Conservation (phyloP, 495 filamentous ascomycete species). For the Neurospora sp. region DNA sequence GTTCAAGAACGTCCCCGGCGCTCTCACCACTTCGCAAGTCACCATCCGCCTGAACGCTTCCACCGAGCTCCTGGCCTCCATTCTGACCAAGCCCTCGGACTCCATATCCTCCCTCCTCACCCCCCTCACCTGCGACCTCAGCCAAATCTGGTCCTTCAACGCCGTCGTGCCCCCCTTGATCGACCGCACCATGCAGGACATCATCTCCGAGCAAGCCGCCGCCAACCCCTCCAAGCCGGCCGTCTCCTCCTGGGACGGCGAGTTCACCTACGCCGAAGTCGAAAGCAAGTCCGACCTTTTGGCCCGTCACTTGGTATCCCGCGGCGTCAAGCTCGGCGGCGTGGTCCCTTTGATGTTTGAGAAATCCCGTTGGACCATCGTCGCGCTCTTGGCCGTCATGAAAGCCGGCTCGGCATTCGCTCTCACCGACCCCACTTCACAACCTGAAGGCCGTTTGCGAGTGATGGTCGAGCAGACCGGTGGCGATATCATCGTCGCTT, state of each 20-base stretch:
- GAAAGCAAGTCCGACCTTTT: conserved; percentile 32
- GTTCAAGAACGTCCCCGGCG: not conserved
- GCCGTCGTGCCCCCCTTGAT: conserved; percentile 26
- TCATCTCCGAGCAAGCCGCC: conserved; percentile 23
- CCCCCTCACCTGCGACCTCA: conserved; percentile 13
- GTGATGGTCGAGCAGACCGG: conserved; percentile 43
- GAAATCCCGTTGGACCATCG: conserved; percentile 43
- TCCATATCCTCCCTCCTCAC: conserved; percentile 4
- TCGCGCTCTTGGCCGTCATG: conserved; percentile 44
- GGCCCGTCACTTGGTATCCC: conserved; percentile 29
- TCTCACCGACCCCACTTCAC: conserved; percentile 29
- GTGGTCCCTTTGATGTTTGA: conserved; percentile 45
- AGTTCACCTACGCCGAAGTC: conserved; percentile 42
- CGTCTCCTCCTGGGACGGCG: conserved; percentile 49
- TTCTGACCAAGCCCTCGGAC: not conserved
- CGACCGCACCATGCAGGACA: conserved; percentile 29
- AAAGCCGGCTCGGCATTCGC: conserved; percentile 40
- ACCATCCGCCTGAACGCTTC: conserved; percentile 4
- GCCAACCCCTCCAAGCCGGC: conserved; percentile 20
- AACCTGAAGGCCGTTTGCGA: conserved; percentile 39
- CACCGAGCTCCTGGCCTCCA: conserved; percentile 1
- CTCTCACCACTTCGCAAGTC: conserved; percentile 1
- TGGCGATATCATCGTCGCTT: conserved; percentile 45
- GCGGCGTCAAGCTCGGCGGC: conserved; percentile 36
- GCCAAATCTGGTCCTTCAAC: conserved; percentile 33